Percentiles rank a stretch among this genome's conserved stretches.
Evolutionary conservation across 1,284 basidiomycete genomes (phyloP).

Genomic region (Flammula alnicola): DNA sequence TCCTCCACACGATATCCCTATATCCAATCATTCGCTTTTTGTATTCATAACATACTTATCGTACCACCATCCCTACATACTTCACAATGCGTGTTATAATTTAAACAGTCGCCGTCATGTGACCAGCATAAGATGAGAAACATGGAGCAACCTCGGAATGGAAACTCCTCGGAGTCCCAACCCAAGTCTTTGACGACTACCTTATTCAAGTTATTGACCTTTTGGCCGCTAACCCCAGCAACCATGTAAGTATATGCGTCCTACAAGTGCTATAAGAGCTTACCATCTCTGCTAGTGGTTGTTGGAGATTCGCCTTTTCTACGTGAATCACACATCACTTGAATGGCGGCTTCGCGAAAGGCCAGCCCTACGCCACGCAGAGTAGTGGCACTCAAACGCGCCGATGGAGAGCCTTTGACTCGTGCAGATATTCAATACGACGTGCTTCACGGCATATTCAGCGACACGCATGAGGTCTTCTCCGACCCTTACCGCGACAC

Average conservation of each 20-base stretch:
- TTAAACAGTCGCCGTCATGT: slow-evolving; percentile 27
- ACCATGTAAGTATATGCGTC: background rate
- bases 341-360: slow-evolving; percentile 35
- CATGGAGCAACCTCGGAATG: slow-evolving; percentile 20
- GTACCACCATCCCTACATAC: slow-evolving; percentile 7
- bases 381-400: slow-evolving; percentile 53
- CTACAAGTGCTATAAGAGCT: background rate
- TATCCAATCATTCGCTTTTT: slow-evolving; percentile 18
- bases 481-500: slow-evolving; percentile 59
- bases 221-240: background rate
- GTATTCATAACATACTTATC: slow-evolving; percentile 17
- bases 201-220: background rate
- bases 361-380: slow-evolving; percentile 39
- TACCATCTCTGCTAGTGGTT: background rate
- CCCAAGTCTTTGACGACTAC: background rate
- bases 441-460: slow-evolving; percentile 72
- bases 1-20: slow-evolving; percentile 19
- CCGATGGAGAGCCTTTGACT: slow-evolving; percentile 64
- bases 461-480: slow-evolving; percentile 63
- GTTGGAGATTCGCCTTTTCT: background rate
- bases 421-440: slow-evolving; percentile 78
- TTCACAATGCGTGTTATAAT: slow-evolving; percentile 1
- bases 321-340: slow-evolving; percentile 1
- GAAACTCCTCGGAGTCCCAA: slow-evolving; percentile 13
- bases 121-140: slow-evolving; percentile 10